These are phyloP conservation scores for Trametopsis cervina DNA, from an alignment of 768 basidiomycete species.

Conservation along the genomic window DNA sequence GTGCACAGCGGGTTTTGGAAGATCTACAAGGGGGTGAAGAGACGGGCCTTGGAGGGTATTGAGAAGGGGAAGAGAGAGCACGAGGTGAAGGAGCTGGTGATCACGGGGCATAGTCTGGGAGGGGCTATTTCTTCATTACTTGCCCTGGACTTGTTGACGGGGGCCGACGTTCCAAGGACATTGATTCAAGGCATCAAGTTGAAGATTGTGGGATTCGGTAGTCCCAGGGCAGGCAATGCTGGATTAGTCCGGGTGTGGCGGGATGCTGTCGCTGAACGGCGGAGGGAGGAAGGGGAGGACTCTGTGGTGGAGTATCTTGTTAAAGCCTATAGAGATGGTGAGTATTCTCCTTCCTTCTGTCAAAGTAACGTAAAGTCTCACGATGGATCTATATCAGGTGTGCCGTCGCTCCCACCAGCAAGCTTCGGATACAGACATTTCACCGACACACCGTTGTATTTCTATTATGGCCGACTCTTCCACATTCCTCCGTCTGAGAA, in stretches of 20 bases:
- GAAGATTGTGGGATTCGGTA: constrained; percentile 43
- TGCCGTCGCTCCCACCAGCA: constrained; percentile 48
- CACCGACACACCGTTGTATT: constrained; percentile 40
- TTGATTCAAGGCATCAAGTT: constrained; percentile 27
- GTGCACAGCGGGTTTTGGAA: constrained; percentile 54
- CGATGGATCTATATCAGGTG: constrained; percentile 30
- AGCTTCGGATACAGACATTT: constrained; percentile 48
- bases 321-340: constrained; percentile 53
- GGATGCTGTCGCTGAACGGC: constrained; percentile 28
- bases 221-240: constrained; percentile 42
- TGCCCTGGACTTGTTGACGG: constrained; percentile 37
- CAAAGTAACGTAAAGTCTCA: constrained; percentile 4
- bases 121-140: constrained; percentile 45
- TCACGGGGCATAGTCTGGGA: constrained; percentile 57
- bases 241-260: constrained; percentile 36
- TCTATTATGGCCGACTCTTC: constrained; percentile 40
- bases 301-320: constrained; percentile 41
- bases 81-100: constrained; percentile 32
- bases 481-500: constrained; percentile 37
- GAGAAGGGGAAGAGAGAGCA: constrained; percentile 31
- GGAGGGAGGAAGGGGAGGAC: constrained; percentile 28
- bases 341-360: constrained; percentile 9
- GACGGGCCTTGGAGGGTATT: constrained; percentile 29
- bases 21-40: constrained; percentile 38
- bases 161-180: constrained; percentile 14